Base-by-base conservation (phyloP, 805 yeast genomes). In the Torulaspora quercuum region DNA sequence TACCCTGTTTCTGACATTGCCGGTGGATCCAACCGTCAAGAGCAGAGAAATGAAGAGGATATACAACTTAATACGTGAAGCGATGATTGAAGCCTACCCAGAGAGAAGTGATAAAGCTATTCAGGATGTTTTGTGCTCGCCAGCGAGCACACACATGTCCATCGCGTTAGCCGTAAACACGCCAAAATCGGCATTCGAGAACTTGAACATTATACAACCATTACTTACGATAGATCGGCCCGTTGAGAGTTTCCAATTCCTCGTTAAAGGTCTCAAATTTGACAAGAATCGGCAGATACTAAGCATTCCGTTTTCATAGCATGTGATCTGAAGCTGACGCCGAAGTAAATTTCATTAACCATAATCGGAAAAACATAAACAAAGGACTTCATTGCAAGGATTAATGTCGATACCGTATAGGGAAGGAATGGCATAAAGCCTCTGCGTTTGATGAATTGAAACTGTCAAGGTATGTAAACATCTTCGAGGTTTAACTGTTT, bases 281-380 rank as follows among this genome's bases (percentile, higher is more conserved):
- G 45, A 42, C 27, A 42, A 42, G 31, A 42, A 42, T 16, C 17
- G 41, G 19, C 41, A 37, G 25, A 25, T 37, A 9, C 19, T 37
- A 21, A 37, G 29, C 29, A 37, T 37, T 11, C 41, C 36, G 18
- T 21, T 37, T 5, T 7, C 2, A 22, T 7, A 4, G 10, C 23
- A 6, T n/a, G 12, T 22, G 12, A 22, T 13, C 10, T 22, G 25
- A 19, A 27, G 18, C 19, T 16, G 28, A 9, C 12, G 12, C n/a
- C 12, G n/a, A 6, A n/a, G 25, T n/a, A 22, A 22, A 22, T 17
- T 25, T 19, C 16, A 9, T 30, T 25, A 35, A 31, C 44, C 41
- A 11, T 23, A 36, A 27, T 6, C 18, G 40, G 44, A 24, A 36
- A 36, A 18, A 22, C 17, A 20, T 41, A 36, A 41, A 41, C 35